Base-by-base conservation (phyloP, 257 asterid genomes). In the Nicotiana tabacum region DNA sequence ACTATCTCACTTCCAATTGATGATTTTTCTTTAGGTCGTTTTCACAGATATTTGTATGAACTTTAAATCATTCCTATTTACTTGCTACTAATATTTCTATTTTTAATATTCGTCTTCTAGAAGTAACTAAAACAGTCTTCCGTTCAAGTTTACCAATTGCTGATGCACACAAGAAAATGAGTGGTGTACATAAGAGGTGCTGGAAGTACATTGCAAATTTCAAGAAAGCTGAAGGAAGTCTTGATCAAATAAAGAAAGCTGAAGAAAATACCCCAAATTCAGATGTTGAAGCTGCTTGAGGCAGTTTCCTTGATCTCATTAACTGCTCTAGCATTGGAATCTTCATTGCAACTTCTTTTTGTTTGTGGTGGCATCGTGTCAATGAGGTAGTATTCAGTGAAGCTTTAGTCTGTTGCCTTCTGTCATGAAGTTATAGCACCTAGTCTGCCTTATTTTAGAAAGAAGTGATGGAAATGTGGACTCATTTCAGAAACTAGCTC, bases 181-280 rank as follows among this genome's bases (percentile, higher is more conserved):
- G 98, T 2, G 98, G 99, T 29, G 99, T 96, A 55, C 97, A 96
- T 85, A 96, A 94, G 85, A 95, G 98, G 79, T 96, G 98, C 87
- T 96, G 99, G 98, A 94, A 86, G 84, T 96, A 92, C 83, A 85
- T 96, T 62, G 87, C 92, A 8, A 87, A 89, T 79, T 18, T 83
- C 1, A 89, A 84, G 82, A 90, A 65, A 86, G 58, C 48, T 1
- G 94, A 85, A 83, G 84, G 82, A 81, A 86, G 53, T 68, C 12
- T 70, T 70, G 78, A 70, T 70, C 78, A 70, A 70, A 11, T 70
- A 39, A 88, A 84, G 82, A 88, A 67, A 88, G 3, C 35, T 4
- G 94, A 85, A 84, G 84, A 83, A 82, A 87, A 39, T 66, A 18
- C 82, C 81, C 87, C 91, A 35, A 88, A 83, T 57, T 86, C 78